Conservation (phyloP, 129 eudicot species). For the Chrysanthemum lavandulifolium region DNA sequence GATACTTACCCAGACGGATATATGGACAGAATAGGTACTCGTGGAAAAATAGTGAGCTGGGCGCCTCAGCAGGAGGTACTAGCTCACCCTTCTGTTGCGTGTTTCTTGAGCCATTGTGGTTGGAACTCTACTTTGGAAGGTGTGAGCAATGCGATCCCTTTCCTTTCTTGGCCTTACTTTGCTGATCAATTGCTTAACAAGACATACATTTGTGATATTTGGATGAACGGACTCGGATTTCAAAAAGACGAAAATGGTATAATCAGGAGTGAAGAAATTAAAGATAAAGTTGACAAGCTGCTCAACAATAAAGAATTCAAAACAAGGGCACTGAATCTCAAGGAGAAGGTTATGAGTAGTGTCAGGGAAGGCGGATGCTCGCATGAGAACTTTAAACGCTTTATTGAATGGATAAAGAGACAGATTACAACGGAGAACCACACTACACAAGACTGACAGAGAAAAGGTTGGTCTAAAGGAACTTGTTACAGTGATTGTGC, state of each 20-base stretch:
- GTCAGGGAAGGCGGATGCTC: constrained; percentile 31
- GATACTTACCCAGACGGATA: constrained; percentile 42
- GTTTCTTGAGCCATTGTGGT: constrained; percentile 69
- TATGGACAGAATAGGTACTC: constrained; percentile 32
- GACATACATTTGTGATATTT: constrained; percentile 52
- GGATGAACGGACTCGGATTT: constrained; percentile 54
- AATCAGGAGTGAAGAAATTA: constrained; percentile 10
- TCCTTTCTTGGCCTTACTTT: constrained; percentile 76
- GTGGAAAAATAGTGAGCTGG: constrained; percentile 53
- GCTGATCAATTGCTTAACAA: constrained; percentile 57
- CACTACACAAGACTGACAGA: no score
- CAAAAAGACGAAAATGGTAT: background rate
- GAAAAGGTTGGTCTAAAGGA: no score
- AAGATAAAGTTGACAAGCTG: constrained; percentile 33
- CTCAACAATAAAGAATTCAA: constrained; percentile 18
- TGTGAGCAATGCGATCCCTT: constrained; percentile 54
- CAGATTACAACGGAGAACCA: background rate
- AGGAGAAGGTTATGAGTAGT: constrained; percentile 25
- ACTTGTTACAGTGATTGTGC: no score
- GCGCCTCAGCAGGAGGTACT: constrained; percentile 61
- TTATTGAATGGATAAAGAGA: constrained; percentile 38
- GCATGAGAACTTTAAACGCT: constrained; percentile 27
- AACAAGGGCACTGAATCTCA: constrained; percentile 30
- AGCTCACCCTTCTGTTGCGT: constrained; percentile 57
- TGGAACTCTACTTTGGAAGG: constrained; percentile 75